phyloP scores from a whole-genome alignment of 352 stramenopile genomes.

The Thraustotheca clavata region DNA sequence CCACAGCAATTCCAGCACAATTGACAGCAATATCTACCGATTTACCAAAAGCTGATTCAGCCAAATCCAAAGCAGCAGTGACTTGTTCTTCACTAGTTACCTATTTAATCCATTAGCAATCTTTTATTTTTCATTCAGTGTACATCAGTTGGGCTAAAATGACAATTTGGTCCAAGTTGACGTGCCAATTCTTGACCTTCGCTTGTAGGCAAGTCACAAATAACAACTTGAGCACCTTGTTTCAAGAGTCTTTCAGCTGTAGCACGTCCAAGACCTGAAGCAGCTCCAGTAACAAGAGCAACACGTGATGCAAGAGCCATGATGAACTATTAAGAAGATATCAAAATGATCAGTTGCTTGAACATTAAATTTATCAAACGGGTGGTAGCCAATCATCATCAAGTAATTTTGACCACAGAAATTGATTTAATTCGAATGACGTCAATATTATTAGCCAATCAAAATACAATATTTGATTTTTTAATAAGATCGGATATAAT shows the following conservation, averaged over 20 bases:
- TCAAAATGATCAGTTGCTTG: too few relatives aligned
- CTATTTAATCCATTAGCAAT: conserved; percentile 28
- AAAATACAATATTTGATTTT: too few relatives aligned
- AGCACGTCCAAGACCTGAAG: conserved; percentile 89
- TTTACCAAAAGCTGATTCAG: conserved; percentile 87
- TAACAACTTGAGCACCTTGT: conserved; percentile 83
- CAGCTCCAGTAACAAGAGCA: conserved; percentile 88
- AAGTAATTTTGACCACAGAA: too few relatives aligned
- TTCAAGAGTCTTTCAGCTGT: conserved; percentile 87
- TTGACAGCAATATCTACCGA: conserved; percentile 92
- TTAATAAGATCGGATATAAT: too few relatives aligned
- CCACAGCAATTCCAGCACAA: conserved; percentile 91
- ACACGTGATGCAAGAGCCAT: conserved; percentile 62
- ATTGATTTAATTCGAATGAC: too few relatives aligned
- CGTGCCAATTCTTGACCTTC: conserved; percentile 69
- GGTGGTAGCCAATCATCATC: too few relatives aligned
- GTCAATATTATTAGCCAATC: too few relatives aligned
- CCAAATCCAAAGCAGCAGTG: conserved; percentile 82
- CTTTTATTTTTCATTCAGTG: conserved; percentile 21
- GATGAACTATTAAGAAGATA: conserved; percentile 7
- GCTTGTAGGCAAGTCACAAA: conserved; percentile 87
- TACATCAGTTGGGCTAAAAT: conserved; percentile 77
- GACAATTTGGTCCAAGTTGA: conserved; percentile 64
- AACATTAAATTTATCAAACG: too few relatives aligned
- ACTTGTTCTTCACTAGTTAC: conserved; percentile 89